Evolutionary conservation across 306 rosid genomes (phyloP), one percentile per base, ranked within the genome.

Genomic region (Sicyos baderoa): DNA sequence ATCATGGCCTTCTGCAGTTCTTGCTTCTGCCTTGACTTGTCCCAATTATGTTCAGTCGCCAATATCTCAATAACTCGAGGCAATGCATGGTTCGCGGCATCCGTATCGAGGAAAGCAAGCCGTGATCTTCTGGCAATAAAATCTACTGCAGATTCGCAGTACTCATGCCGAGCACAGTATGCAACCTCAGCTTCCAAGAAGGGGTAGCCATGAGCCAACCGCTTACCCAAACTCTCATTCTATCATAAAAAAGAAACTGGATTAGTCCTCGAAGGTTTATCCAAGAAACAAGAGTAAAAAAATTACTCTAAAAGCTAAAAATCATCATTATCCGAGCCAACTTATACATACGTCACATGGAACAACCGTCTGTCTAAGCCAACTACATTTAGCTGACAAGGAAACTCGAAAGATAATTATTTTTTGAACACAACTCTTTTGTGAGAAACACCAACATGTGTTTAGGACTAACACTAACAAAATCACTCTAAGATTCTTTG

Each of bases 171-270:
- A 47, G 99, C 99, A 77, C 99, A 90, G 82, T 88, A 94, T 4
- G 99, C 99, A 69, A 94, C 99, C 84, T 94, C 99, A 12, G 99
- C 99, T 83, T 94, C 99, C 64, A 94, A 84, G 79, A 78, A 86
- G 16, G 99, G 97, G 82, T 94, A 88, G 67, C 99, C 90, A 58
- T 94, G 99, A 56, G 97, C 96, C 22, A 94, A 93, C 76, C 99
- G 83, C 83, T 94, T 94, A 53, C 99, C 99, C 81, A 94, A 70
- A 65, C 59, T 75, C 80, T 94, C 99, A 74, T 88, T 80, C 99
- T 94, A 69, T 63, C 71, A 68, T 54, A 47, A 74, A 57, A 70
- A 75, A 42, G 11, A 4, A 40, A 7, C 45, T 21, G 70, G 22
- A 48, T 35, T n/a, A 61, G 16, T 21, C 4, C 27, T 0, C 12